Evolutionary conservation across 352 stramenopile genomes (phyloP).

Genomic region (Globisporangium sylvaticum): DNA sequence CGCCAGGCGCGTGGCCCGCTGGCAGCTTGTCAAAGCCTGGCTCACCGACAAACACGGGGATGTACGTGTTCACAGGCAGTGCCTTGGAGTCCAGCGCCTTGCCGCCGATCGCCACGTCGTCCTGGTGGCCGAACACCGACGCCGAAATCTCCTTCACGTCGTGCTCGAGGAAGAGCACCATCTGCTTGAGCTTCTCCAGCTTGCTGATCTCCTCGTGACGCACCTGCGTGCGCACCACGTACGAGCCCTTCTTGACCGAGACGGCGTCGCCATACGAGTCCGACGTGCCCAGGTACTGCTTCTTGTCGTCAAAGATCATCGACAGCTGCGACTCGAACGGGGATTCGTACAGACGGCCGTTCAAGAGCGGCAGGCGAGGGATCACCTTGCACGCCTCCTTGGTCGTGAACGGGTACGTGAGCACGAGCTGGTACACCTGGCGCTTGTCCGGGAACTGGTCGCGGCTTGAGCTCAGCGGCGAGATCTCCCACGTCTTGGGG

Average conservation of each 20-base stretch:
- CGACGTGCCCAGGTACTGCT: conserved; percentile 84
- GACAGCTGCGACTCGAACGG: conserved; percentile 91
- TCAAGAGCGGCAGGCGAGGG: conserved; percentile 70
- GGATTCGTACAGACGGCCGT: conserved; percentile 91
- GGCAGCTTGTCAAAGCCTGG: conserved; percentile 71
- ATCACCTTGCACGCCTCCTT: conserved; percentile 86
- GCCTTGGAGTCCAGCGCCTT: conserved; percentile 56
- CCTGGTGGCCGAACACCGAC: conserved; percentile 57
- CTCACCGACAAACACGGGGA: conserved; percentile 75
- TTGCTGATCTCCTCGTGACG: conserved; percentile 82
- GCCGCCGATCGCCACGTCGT: conserved; percentile 52
- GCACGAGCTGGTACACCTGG: conserved; percentile 86
- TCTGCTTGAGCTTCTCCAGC: conserved; percentile 78
- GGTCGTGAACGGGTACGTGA: conserved; percentile 89
- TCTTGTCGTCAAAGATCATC: conserved; percentile 93
- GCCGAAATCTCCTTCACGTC: conserved; percentile 68
- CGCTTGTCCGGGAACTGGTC: conserved; percentile 83
- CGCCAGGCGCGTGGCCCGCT: conserved; percentile 41
- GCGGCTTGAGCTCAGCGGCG: conserved; percentile 69
- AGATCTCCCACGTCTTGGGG: conserved; percentile 72
- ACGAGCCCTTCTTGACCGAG: conserved; percentile 85
- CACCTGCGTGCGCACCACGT: conserved; percentile 65
- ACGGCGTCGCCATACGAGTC: conserved; percentile 85
- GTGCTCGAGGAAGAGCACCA: conserved; percentile 73
- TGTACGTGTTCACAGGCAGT: conserved; percentile 45